Evolutionary conservation across 169 alveolate species (phyloP).

Genomic region (Cryptosporidium sp.): DNA sequence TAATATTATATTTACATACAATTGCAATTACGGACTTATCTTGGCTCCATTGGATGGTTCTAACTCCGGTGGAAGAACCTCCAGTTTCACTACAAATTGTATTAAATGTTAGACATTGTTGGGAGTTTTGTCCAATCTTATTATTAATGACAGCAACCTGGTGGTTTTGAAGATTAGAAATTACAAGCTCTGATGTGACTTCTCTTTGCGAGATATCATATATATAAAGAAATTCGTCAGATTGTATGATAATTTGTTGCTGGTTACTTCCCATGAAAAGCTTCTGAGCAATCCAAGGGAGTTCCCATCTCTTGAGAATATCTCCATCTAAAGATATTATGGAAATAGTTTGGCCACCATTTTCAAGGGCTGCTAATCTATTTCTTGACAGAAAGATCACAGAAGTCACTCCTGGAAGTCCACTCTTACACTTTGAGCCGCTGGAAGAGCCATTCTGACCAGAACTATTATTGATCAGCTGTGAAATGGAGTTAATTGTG

Average conservation of each 20-base stretch:
- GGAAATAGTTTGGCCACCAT: conserved; percentile 78
- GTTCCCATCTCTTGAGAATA: conserved; percentile 77
- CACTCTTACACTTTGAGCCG: conserved; percentile 76
- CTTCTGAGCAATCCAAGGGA: conserved; percentile 84
- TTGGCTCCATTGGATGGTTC: conserved; percentile 78
- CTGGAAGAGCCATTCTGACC: neutral
- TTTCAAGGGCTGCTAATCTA: conserved; percentile 81
- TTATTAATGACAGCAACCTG: conserved; percentile 81
- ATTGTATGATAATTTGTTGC: conserved; percentile 79
- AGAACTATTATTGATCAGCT: neutral
- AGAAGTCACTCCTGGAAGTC: conserved; percentile 78
- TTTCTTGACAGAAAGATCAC: conserved; percentile 77
- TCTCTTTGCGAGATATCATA: conserved; percentile 85
- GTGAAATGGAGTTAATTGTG: conserved; percentile 47
- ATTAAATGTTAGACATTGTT: conserved; percentile 57
- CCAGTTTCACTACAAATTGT: conserved; percentile 76
- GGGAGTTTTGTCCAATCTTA: conserved; percentile 80
- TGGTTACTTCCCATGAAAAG: conserved; percentile 40
- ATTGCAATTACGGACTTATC: conserved; percentile 80
- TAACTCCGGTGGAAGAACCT: conserved; percentile 14
- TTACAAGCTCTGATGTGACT: conserved; percentile 79
- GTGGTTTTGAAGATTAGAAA: conserved; percentile 80
- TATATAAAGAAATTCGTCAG: conserved; percentile 82
- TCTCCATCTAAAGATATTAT: conserved; percentile 79
- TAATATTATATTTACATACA: conserved; percentile 79